Evolutionary conservation across 176 grass and related monocot genomes (phyloP).

Genomic region (Chrysopogon serrulatus): DNA sequence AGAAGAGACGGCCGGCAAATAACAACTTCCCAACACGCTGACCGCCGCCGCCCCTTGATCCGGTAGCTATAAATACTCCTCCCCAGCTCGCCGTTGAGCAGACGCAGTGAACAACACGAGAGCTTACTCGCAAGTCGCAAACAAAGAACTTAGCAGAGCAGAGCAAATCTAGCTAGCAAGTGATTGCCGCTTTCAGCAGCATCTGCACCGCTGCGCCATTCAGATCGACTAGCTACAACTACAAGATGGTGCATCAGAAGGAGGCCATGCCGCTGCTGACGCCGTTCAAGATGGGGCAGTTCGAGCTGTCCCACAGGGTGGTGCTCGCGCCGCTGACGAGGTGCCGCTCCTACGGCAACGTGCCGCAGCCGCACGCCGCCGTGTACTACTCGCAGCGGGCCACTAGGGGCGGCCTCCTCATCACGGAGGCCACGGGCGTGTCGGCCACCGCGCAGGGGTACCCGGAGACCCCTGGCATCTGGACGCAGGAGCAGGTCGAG

Average conservation of each 20-base stretch:
- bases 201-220: too few relatives aligned
- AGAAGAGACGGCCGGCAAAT: too few relatives aligned
- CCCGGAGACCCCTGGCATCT: constrained; percentile 27
- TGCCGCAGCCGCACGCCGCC: constrained; percentile 37
- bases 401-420: constrained; percentile 33
- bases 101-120: background rate
- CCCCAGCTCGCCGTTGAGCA: background rate
- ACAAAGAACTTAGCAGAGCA: too few relatives aligned
- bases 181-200: too few relatives aligned
- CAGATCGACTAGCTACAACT: too few relatives aligned
- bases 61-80: too few relatives aligned
- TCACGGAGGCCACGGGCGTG: constrained; percentile 31
- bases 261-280: constrained; percentile 24
- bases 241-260: background rate
- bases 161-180: too few relatives aligned
- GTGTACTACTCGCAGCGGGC: constrained; percentile 45
- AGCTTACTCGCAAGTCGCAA: background rate
- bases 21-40: too few relatives aligned
- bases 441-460: constrained; percentile 30
- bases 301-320: constrained; percentile 39
- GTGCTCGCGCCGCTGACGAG: constrained; percentile 37
- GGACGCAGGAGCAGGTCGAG: constrained; percentile 28
- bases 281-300: constrained; percentile 24
- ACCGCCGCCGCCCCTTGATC: too few relatives aligned
- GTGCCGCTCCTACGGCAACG: constrained; percentile 29